Base-by-base conservation (phyloP, 305 asterid species). In the Rubia peregrina region DNA sequence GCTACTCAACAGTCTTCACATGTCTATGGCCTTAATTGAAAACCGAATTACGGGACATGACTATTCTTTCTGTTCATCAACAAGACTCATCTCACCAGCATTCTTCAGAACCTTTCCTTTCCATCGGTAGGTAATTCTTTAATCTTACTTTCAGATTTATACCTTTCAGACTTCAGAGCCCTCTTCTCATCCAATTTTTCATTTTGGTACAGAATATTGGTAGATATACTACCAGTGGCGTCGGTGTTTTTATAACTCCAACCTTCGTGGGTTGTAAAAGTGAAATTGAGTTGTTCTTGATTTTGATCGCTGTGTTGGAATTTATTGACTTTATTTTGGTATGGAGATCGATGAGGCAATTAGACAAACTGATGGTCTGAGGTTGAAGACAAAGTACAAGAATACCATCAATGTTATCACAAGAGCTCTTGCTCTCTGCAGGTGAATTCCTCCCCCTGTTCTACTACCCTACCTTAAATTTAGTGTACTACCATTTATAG, bases 321-420 rank as follows among this genome's bases (percentile, higher is more conserved):
- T 61, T 26, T 26, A 7, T 61, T 30, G 65, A 19, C 19, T 33
- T 16, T 6, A 0, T n/a, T n/a, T n/a, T 71, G 59, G 70, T 77
- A 90, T 93, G 98, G 98, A 90, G 92, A 86, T 89, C 41, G 90
- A 89, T 74, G 80, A 82, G 72, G 90, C 96, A 61, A 80, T 93
- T 40, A 85, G 78, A 74, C 90, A 73, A 65, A 81, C 88, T 77
- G 88, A 83, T 73, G 95, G 84, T 82, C 81, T 68, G 72, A 85
- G 97, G 82, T 79, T 93, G 86, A 90, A 85, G 89, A 88, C 87
- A 13, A 93, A 90, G 84, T 93, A 90, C 82, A 81, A 80, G 77
- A 89, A 85, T 70, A 95, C 97, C 79, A 79, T 93, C 77, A 83
- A 86, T 80, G 92, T 88, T 66, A 90, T 93, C 74, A 89, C 73